Conservation (phyloP, 305 asterid genomes). For the Euphrasia arctica region DNA sequence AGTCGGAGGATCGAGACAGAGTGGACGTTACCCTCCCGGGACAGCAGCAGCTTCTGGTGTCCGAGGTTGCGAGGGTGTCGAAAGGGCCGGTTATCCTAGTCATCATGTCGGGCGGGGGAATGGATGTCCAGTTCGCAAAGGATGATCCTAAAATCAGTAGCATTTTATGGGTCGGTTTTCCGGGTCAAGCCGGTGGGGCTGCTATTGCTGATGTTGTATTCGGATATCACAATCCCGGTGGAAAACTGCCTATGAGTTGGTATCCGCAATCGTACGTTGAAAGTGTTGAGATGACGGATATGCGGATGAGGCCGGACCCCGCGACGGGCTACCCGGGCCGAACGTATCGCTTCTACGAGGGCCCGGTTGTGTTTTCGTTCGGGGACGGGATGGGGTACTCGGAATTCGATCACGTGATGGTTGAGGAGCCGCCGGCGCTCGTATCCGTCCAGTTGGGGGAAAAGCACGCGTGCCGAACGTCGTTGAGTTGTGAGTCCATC, state of each 20-base stretch:
- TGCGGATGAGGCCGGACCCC: conserved; percentile 71
- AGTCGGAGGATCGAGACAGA: conserved; percentile 43
- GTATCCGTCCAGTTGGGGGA: conserved; percentile 28
- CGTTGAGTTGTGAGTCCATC: conserved; percentile 33
- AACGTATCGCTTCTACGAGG: conserved; percentile 57
- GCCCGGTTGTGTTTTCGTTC: conserved; percentile 46
- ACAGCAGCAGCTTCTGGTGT: conserved; percentile 37
- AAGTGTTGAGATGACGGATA: conserved; percentile 52
- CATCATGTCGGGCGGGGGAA: conserved; percentile 61
- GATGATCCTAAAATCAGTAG: conserved; percentile 46
- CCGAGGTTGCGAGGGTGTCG: conserved; percentile 48
- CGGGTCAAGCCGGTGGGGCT: conserved; percentile 63
- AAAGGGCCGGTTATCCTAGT: conserved; percentile 60
- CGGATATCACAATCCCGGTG: conserved; percentile 61
- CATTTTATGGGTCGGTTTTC: conserved; percentile 65
- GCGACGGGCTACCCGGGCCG: conserved; percentile 68
- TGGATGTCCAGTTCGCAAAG: conserved; percentile 58
- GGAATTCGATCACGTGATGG: conserved; percentile 35
- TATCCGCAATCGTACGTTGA: conserved; percentile 61
- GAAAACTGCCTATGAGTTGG: conserved; percentile 79
- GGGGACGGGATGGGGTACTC: conserved; percentile 66
- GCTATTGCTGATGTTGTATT: conserved; percentile 58
- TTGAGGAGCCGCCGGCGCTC: conserved; percentile 35
- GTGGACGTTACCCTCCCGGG: conserved; percentile 51
- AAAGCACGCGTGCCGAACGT: background rate